Base-by-base conservation (phyloP, 164 flowering plant species). In the Dillenia suffruticosa region DNA sequence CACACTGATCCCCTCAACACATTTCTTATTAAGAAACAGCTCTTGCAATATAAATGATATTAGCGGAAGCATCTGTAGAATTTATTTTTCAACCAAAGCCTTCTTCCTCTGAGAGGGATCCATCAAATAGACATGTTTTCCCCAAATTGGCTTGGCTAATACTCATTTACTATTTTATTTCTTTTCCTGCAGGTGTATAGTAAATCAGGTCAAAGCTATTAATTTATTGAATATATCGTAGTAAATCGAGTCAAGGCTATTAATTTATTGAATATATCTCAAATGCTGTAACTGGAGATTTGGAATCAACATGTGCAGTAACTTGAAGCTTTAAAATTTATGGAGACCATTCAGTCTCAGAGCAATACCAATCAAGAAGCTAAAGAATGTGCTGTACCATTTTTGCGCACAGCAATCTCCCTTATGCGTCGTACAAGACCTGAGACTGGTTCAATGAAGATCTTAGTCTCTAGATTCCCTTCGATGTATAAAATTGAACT, bases 391-490 rank as follows among this genome's bases (percentile, higher is more conserved):
- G 40, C 24, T 49, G 12, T 85, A 87, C 97, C 98, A 76, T 90
- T 79, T 72, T 79, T 66, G 40, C 97, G 92, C 57, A 93, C 45
- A 10, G 98, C 92, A 55, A 93, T 58, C 77, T 93, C 98, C 74
- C 96, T 80, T 57, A 93, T 63, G 44, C 96, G 86, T 57, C 87
- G 81, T 26, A 82, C 87, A 48, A 88, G 75, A 53, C 97, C 96
- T 57, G 85, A 80, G 24, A 82, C 64, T 24, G 86, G 88, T 79
- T 93, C 96, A 60, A 57, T 69, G 70, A 90, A 93, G 17, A 89
- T 56, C 65, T 89, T 90, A 5, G 89, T 83, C 81, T 93, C 97
- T 72, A 93, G 63, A 77, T 87, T 90, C 40, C 98, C 98, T 72
- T 93, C 98, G 75, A 90, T 19, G 57, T 90, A 93, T 44, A 93